Evolutionary conservation across 192 early-diverging fungal genomes (phyloP), one percentile per base, ranked within the genome.

Genomic region (Coemansia reversa): DNA sequence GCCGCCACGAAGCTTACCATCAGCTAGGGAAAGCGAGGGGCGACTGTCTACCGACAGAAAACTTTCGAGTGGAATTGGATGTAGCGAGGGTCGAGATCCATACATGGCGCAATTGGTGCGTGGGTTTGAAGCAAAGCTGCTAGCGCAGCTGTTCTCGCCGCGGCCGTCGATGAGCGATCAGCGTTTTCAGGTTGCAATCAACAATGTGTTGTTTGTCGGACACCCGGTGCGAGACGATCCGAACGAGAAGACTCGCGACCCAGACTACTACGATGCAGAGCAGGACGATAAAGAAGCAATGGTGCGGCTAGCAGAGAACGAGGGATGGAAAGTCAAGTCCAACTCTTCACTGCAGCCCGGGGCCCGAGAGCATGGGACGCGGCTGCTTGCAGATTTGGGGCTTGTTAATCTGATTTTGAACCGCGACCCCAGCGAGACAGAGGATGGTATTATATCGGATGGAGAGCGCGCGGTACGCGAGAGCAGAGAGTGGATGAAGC

Each of bases 71-170:
- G 49, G 18, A 11, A 39, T 39, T 39, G 35, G 35, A 11, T 9
- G n/a, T 5, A 33, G 16, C 11, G 55, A 50, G 8, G 23, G 51
- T 11, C 57, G 62, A 14, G 22, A 28, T 8, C 50, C 63, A 14
- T 72, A 60, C 23, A 60, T 72, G 61, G 50, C 20, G n/a, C 62
- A 86, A 19, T 51, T 50, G 16, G 74, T 91, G 30, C 77, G 86
- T 55, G 89, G 92, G 52, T 90, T 92, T 59, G 87, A 94, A 9
- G 80, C 86, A 18, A 83, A 85, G 25, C 84, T 92, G 54, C 85
- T 95, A 27, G 91, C 92, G 8, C 88, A 94, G 61, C 61, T 93
- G n/a, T 84, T 97, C n/a, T 89, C 92, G 3, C 95, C 95, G 8
- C 93, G 90, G 76, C 77, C 85, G 19, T 78, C 87, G 24, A 81